Evolutionary conservation across 768 basidiomycete species (phyloP).

Genomic region (Mycena rebaudengoi): DNA sequence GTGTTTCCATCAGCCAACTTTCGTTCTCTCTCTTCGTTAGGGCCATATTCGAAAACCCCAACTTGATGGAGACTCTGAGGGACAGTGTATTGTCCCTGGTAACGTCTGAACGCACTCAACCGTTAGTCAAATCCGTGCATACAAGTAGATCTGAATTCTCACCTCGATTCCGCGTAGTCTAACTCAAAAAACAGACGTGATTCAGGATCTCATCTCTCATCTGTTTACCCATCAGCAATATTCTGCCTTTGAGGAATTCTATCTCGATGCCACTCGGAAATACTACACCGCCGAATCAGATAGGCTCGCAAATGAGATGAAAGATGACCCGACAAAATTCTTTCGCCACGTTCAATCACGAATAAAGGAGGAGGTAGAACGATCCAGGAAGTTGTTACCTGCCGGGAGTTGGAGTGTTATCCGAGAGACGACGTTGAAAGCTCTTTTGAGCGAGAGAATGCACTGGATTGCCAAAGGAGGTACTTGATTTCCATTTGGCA

Average conservation of each 20-base stretch:
- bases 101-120: slow-evolving; percentile 58
- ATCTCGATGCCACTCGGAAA: slow-evolving; percentile 55
- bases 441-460: slow-evolving; percentile 53
- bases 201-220: slow-evolving; percentile 58
- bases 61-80: slow-evolving; percentile 53
- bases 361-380: slow-evolving; percentile 64
- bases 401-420: slow-evolving; percentile 59
- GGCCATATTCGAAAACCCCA: slow-evolving; percentile 57
- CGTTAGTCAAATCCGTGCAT: slow-evolving; percentile 32
- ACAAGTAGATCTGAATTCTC: slow-evolving; percentile 34
- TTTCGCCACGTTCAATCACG: slow-evolving; percentile 56
- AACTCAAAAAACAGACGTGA: slow-evolving; percentile 38
- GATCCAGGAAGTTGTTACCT: slow-evolving; percentile 60
- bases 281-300: slow-evolving; percentile 66
- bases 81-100: slow-evolving; percentile 60
- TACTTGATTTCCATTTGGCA: slow-evolving; percentile 27
- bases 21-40: slow-evolving; percentile 62
- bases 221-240: slow-evolving; percentile 69
- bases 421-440: slow-evolving; percentile 60
- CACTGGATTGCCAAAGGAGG: slow-evolving; percentile 49
- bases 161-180: slow-evolving; percentile 45
- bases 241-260: slow-evolving; percentile 63
- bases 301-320: slow-evolving; percentile 42
- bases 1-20: slow-evolving; percentile 54
- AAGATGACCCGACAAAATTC: slow-evolving; percentile 59